Base-by-base conservation (phyloP, 805 yeast genomes). In the Kodamaea neixiangensis region DNA sequence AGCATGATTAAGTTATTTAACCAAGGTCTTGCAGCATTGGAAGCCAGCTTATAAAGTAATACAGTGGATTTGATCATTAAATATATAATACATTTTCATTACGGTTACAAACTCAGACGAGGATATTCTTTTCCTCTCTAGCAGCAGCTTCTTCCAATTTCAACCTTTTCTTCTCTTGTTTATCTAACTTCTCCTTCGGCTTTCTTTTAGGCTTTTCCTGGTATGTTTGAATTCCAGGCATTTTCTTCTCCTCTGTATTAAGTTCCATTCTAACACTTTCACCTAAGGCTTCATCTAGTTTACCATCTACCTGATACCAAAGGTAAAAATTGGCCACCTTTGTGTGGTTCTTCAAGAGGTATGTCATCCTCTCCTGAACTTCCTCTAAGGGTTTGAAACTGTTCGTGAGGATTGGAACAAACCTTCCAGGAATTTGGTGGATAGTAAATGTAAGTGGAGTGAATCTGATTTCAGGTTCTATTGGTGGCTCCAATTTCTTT, bases 271-370 rank as follows among this genome's bases (percentile, higher is more conserved):
- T 75, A 37, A 87, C 65, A 6, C 75, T 72, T 58, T 88, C 94
- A 0, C 88, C 87, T 44, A 87, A 58, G 1, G 68, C 66, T 55
- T 84, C 89, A 63, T 88, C 94, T 48, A 82, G 80, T 43, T 80
- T 76, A 0, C 90, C 92, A 65, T 87, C 94, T 9, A 93, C 75
- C 58, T 87, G 89, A 60, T 86, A 89, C 97, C 97, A 91, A 17
- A 90, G 71, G 62, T 86, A 80, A 58, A 82, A 81, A 31, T 80
- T 80, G 5, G 85, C 71, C 2, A 83, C 68, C 51, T 90, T 75
- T 1, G 75, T 73, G 1, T 97, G 96, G 15, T 67, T 71, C 13
- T 73, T 71, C 49, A 90, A 64, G 3, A 85, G 78, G 7, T 75
- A 69, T 37, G 76, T 74, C 97, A 93, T 90, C 15, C 76, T 68